Percentiles rank a stretch among this genome's conserved stretches.
Evolutionary conservation across 2,329 filamentous ascomycete species (phyloP).

Genomic region (Exophiala sp.): DNA sequence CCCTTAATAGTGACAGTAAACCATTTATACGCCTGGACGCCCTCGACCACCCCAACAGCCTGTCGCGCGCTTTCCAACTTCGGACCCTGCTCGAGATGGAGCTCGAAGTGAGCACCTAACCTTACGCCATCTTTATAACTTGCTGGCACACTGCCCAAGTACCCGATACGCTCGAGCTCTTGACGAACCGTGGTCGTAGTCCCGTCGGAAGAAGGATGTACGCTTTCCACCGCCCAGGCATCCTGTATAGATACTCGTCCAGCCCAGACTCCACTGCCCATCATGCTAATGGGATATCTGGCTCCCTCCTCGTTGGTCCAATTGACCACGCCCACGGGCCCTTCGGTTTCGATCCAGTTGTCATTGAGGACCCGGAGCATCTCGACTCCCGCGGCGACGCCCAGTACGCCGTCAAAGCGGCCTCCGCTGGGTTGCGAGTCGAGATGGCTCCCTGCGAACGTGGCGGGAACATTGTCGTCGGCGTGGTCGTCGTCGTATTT

Average conservation of each 20-base stretch:
- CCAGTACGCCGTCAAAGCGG: conserved; percentile 69
- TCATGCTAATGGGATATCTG: conserved; percentile 69
- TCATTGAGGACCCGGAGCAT: conserved; percentile 64
- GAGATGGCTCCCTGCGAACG: conserved; percentile 34
- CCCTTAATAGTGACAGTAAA: conserved; percentile 61
- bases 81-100: conserved; percentile 80
- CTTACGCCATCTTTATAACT: conserved; percentile 48
- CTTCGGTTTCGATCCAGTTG: conserved; percentile 61
- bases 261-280: conserved; percentile 70
- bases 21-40: conserved; percentile 72
- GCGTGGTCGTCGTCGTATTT: conserved; percentile 37
- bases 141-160: conserved; percentile 54
- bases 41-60: conserved; percentile 64
- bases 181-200: conserved; percentile 57
- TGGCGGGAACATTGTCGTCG: conserved; percentile 43
- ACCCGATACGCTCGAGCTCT: conserved; percentile 63
- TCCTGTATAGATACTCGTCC: conserved; percentile 55
- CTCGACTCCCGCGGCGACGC: conserved; percentile 66
- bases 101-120: conserved; percentile 74
- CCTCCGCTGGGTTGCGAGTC: conserved; percentile 56
- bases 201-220: conserved; percentile 39
- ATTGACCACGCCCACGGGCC: conserved; percentile 67
- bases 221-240: conserved; percentile 57
- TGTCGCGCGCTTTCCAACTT: conserved; percentile 60
- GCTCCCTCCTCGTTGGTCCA: conserved; percentile 82